phyloP scores from a whole-genome alignment of 2,329 filamentous ascomycete genomes.

The Botrytis porri region DNA sequence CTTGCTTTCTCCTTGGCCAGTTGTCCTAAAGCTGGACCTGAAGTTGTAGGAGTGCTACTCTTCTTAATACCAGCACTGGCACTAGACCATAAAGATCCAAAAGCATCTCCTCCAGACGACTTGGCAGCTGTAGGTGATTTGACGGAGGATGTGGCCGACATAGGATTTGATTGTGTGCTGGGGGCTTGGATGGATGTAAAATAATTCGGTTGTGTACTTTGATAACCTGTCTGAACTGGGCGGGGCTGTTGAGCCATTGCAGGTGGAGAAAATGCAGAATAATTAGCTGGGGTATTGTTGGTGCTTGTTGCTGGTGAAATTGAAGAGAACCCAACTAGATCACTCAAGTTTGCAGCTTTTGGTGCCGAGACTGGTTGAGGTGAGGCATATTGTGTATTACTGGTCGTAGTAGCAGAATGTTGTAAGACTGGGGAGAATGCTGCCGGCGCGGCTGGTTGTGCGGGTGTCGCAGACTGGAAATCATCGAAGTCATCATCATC shows the following conservation, averaged over 20 bases:
- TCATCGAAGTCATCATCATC: constrained; percentile 92
- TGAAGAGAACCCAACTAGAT: constrained; percentile 76
- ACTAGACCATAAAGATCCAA: constrained; percentile 76
- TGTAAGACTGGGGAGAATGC: constrained; percentile 41
- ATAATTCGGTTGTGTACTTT: constrained; percentile 85
- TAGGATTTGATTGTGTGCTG: constrained; percentile 37
- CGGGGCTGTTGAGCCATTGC: constrained; percentile 42
- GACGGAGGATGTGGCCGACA: constrained; percentile 40
- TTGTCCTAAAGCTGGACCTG: constrained; percentile 81
- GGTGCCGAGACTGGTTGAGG: constrained; percentile 83
- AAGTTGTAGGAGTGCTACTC: constrained; percentile 54
- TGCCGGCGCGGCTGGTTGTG: constrained; percentile 45
- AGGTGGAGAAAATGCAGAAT: constrained; percentile 59
- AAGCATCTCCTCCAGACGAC: constrained; percentile 72
- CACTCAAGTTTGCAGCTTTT: constrained; percentile 75
- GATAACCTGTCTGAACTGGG: constrained; percentile 60
- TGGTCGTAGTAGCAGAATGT: constrained; percentile 50
- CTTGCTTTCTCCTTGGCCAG: constrained; percentile 98
- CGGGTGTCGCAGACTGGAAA: constrained; percentile 81
- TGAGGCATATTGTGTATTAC: constrained; percentile 69
- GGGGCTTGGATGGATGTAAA: constrained; percentile 74
- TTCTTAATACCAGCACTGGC: constrained; percentile 75
- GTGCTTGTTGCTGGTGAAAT: constrained; percentile 69
- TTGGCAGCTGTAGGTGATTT: constrained; percentile 52
- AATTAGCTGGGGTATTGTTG: constrained; percentile 56